A percentile compares a stretch with the other conserved stretches of the same genome.
Evolutionary conservation across 805 yeast genomes (phyloP).

Genomic region (Hanseniaspora taiwanica): DNA sequence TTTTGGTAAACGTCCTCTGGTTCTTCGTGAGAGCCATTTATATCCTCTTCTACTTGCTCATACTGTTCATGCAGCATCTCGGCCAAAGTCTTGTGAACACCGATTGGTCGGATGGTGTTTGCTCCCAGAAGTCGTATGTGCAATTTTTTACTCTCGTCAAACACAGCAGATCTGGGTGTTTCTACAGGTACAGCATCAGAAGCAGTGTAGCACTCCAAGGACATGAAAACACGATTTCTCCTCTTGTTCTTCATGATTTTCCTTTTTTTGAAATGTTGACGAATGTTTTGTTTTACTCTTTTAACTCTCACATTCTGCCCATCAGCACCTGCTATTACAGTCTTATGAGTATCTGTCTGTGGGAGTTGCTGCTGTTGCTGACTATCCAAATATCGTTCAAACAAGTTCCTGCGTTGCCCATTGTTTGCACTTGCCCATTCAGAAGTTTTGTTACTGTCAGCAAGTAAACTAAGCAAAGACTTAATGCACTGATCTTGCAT

Average conservation of each 20-base stretch:
- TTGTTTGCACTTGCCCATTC: neutral
- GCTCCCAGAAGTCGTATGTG: slow-evolving; percentile 34
- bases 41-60: slow-evolving; percentile 14
- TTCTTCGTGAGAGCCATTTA: slow-evolving; percentile 15
- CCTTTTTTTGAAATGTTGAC: neutral
- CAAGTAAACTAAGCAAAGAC: neutral
- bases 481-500: neutral
- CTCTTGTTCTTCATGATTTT: neutral
- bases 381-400: neutral
- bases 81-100: slow-evolving; percentile 40
- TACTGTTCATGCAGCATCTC: slow-evolving; percentile 24
- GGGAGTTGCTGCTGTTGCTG: neutral
- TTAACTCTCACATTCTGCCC: neutral
- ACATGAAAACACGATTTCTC: neutral
- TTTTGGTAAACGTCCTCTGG: slow-evolving; percentile 5
- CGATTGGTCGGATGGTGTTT: slow-evolving; percentile 42
- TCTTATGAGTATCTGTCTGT: neutral
- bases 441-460: neutral
- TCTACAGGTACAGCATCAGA: neutral
- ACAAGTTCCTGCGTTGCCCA: neutral
- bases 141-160: neutral
- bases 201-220: neutral
- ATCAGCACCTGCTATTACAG: neutral
- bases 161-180: no score
- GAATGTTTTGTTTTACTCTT: no score